phyloP scores from a whole-genome alignment of 2,329 filamentous ascomycete genomes.

The Massarina eburnea region DNA sequence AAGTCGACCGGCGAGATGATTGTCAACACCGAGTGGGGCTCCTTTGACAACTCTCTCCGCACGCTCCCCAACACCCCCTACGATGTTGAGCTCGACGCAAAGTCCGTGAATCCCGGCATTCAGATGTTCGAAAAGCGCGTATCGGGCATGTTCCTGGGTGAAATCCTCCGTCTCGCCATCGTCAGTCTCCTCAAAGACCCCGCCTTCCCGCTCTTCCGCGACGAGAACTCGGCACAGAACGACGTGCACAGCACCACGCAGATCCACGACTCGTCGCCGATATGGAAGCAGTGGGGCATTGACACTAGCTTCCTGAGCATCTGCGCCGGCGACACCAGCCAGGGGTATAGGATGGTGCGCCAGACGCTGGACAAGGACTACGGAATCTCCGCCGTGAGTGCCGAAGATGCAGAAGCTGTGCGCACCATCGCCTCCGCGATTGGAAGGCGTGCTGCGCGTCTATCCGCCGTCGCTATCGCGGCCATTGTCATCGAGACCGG shows the following conservation, averaged over 20 bases:
- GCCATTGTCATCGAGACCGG: slow-evolving; percentile 81
- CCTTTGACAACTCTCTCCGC: slow-evolving; percentile 91
- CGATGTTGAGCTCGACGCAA: slow-evolving; percentile 75
- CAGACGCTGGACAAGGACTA: slow-evolving; percentile 77
- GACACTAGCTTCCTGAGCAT: slow-evolving; percentile 90
- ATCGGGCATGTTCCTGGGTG: slow-evolving; percentile 96
- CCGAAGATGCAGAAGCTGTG: slow-evolving; percentile 85
- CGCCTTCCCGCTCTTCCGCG: slow-evolving; percentile 70
- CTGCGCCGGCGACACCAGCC: slow-evolving; percentile 76
- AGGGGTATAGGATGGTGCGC: slow-evolving; percentile 71
- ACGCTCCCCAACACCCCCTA: slow-evolving; percentile 84
- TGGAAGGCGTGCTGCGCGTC: slow-evolving; percentile 81
- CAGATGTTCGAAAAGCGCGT: slow-evolving; percentile 99
- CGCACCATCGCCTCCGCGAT: slow-evolving; percentile 81
- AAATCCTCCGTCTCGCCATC: slow-evolving; percentile 81
- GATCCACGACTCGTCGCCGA: slow-evolving; percentile 55
- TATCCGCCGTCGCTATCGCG: slow-evolving; percentile 84
- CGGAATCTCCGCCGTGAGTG: slow-evolving; percentile 72
- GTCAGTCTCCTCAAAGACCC: slow-evolving; percentile 71
- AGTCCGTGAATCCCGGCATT: slow-evolving; percentile 86
- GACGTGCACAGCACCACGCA: slow-evolving; percentile 68
- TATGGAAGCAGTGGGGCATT: slow-evolving; percentile 83
- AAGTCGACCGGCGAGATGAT: slow-evolving; percentile 89
- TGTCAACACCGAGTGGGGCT: slow-evolving; percentile 97
- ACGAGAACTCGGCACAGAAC: slow-evolving; percentile 72